These are phyloP conservation scores for Pseudocercospora musae DNA, from an alignment of 2,329 filamentous ascomycete genomes.

Conservation along the genomic window DNA sequence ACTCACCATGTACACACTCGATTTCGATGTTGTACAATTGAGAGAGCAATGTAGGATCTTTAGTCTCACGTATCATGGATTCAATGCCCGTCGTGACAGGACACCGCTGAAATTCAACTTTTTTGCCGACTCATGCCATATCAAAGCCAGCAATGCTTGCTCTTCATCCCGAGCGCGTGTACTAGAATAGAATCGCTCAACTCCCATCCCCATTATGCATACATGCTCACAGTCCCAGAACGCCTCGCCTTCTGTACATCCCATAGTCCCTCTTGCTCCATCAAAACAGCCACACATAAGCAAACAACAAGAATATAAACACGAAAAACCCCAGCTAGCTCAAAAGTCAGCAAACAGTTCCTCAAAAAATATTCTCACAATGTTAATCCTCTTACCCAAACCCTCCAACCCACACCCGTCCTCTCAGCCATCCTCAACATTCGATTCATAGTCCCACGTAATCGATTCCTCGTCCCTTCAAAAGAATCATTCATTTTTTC, in stretches of 20 bases:
- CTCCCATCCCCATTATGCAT: neutral
- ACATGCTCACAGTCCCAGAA: no score
- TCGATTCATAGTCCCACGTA: slow-evolving; percentile 91
- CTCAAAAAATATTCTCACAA: no score
- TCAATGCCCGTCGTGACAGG: no score
- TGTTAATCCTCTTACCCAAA: slow-evolving; percentile 71
- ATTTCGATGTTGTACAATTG: neutral
- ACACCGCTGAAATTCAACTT: no score
- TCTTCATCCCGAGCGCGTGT: neutral
- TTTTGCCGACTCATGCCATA: neutral
- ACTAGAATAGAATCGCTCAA: neutral
- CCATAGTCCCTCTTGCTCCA: no score
- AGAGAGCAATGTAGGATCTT: neutral
- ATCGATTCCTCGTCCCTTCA: slow-evolving; percentile 73
- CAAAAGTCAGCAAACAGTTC: neutral
- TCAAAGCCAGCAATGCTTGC: neutral
- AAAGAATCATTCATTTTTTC: slow-evolving; percentile 97
- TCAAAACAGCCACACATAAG: slow-evolving; percentile 79
- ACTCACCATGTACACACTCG: neutral
- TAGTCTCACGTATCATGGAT: no score
- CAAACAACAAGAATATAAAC: slow-evolving; percentile 77
- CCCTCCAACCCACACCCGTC: slow-evolving; percentile 93
- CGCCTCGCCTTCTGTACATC: no score
- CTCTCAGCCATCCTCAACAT: slow-evolving; percentile 95
- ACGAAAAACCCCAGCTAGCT: slow-evolving; percentile 69